Conservation (phyloP, 2,329 filamentous ascomycete species). For the Catunica adiposa region DNA sequence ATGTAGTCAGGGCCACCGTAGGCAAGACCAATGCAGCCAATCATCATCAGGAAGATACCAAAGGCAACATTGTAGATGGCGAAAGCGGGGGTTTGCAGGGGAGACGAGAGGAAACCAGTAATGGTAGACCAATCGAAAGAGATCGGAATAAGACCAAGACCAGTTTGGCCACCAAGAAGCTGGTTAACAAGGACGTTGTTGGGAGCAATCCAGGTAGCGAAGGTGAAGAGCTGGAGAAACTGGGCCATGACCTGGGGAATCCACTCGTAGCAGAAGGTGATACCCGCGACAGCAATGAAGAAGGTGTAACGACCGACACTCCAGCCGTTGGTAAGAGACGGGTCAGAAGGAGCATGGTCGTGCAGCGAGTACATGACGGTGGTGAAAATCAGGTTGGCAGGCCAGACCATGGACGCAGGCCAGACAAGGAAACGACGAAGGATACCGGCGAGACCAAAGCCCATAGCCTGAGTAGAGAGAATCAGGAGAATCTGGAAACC, state of each 20-base stretch:
- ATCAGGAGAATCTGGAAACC: constrained; percentile 38
- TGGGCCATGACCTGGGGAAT: constrained; percentile 34
- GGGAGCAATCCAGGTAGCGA: constrained; percentile 45
- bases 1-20: constrained; percentile 40
- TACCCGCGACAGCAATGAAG: constrained; percentile 40
- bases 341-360: constrained; percentile 30
- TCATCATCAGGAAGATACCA: constrained; percentile 38
- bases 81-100: constrained; percentile 35
- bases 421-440: constrained; percentile 36
- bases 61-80: constrained; percentile 39
- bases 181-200: constrained; percentile 44
- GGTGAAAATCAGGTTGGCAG: constrained; percentile 36
- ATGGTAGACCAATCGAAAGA: constrained; percentile 38
- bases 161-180: constrained; percentile 42
- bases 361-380: constrained; percentile 34
- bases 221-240: constrained; percentile 40
- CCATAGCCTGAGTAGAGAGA: constrained; percentile 38
- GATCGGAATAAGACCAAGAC: constrained; percentile 42
- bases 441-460: constrained; percentile 40
- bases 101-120: constrained; percentile 33
- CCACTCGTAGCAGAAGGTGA: constrained; percentile 37
- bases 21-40: constrained; percentile 42
- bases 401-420: constrained; percentile 43
- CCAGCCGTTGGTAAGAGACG: constrained; percentile 41
- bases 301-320: constrained; percentile 44